Evolutionary conservation across 371 early-diverging fungal genomes (phyloP), one percentile per base, ranked within the genome.

Genomic region (Apophysomyces sp.): DNA sequence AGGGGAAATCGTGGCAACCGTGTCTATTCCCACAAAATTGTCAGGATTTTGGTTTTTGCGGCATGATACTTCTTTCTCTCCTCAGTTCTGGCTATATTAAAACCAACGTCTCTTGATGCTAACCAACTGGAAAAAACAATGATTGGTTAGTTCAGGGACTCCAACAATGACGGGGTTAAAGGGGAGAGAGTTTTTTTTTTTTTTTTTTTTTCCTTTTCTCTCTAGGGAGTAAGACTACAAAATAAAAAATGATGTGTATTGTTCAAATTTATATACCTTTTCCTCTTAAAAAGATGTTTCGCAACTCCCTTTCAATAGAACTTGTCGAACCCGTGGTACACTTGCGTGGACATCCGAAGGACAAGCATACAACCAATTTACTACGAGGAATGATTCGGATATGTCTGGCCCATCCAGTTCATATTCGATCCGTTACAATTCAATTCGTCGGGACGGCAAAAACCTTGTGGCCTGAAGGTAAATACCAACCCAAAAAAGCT

Each of bases 381-480:
- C 57, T 78, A 31, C 72, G 75, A 52, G 75, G 78, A 13, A 58
- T 64, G 32, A 68, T 78, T 44, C 65, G 71, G 9, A 55, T 78
- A 32, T 44, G 65, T 31, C 54, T 68, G 24, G 57, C 66, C 24
- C 67, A 66, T 26, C 55, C 70, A 2, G 30, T 55, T 9, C 53
- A 67, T 39, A 60, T 78, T 9, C 67, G 74, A 21, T 57, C 63
- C 21, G 65, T 78, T 53, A 70, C 63, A 4, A 55, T 78, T n/a
- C 68, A 71, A 30, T 74, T 78, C 28, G 51, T 74, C 49, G 78
- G 78, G 4, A 61, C 65, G n/a, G 73, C 73, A 16, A 78, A 74
- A 56, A 78, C 78, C 16, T 30, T 74, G 0, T 78, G 78, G 78
- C 78, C 78, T 15, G 78, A 74, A 71, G 74, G 75, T 72, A 62